Percentiles rank a stretch among this genome's conserved stretches.
These are phyloP conservation scores for Neurospora africana DNA, from an alignment of 495 filamentous ascomycete genomes.

Conservation along the genomic window DNA sequence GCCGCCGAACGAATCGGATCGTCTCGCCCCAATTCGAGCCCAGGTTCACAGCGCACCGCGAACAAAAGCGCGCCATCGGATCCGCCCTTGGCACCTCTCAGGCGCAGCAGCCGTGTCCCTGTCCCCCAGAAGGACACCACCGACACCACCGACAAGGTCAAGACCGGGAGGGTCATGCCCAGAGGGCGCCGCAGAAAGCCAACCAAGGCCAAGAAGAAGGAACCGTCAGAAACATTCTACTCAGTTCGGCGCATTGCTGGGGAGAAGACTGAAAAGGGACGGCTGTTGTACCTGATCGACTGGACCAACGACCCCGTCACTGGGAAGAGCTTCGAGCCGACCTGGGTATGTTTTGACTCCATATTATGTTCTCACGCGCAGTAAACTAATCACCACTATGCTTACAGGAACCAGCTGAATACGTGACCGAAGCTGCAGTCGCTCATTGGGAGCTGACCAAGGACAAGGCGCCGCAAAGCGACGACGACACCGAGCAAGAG, in stretches of 20 bases:
- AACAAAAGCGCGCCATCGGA: neutral
- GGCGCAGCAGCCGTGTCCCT: neutral
- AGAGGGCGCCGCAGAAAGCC: neutral
- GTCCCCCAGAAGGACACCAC: neutral
- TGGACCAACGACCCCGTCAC: constrained; percentile 29
- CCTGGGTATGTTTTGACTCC: constrained; percentile 26
- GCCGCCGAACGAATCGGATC: neutral
- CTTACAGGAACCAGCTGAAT: constrained; percentile 25
- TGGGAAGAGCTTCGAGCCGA: constrained; percentile 23
- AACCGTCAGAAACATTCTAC: constrained; percentile 11
- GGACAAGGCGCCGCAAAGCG: constrained; percentile 6
- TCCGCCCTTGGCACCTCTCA: neutral
- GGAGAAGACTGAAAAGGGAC: constrained; percentile 24
- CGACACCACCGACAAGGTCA: neutral
- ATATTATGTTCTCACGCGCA: neutral
- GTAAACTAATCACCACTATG: constrained; percentile 1
- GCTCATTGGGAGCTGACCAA: constrained; percentile 22
- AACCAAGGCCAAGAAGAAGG: neutral
- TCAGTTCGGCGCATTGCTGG: constrained; percentile 26
- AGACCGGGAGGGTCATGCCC: neutral
- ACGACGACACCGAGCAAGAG: neutral
- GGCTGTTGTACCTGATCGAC: constrained; percentile 26
- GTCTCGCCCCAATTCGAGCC: neutral
- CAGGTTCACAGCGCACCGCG: neutral
- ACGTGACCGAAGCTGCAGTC: constrained; percentile 24